These are phyloP conservation scores for Fusarium sambucinum DNA, from an alignment of 2,329 filamentous ascomycete genomes.

Conservation along the genomic window DNA sequence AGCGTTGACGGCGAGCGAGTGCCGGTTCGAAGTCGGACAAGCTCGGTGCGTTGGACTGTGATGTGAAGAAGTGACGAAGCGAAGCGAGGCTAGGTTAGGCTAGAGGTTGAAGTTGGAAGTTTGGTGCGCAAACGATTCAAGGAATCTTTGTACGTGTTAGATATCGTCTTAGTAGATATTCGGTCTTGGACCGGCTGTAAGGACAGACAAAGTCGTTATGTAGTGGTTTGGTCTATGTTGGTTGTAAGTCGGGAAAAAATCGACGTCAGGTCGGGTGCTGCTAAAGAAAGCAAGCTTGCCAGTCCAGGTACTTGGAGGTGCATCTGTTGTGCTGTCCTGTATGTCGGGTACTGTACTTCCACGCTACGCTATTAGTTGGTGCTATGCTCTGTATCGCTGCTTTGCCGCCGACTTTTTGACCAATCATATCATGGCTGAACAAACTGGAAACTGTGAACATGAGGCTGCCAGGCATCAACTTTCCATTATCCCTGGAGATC, in stretches of 20 bases:
- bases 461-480: slow-evolving; percentile 50
- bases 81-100: slow-evolving; percentile 4
- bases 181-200: background rate
- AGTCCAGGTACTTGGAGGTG: slow-evolving; percentile 37
- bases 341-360: slow-evolving; percentile 30
- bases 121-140: slow-evolving; percentile 32
- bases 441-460: slow-evolving; percentile 14
- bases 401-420: slow-evolving; percentile 45
- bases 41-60: slow-evolving; percentile 34
- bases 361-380: slow-evolving; percentile 36
- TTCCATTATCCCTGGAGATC: slow-evolving; percentile 31
- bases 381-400: slow-evolving; percentile 33
- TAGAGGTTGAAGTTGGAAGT: slow-evolving; percentile 18
- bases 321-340: slow-evolving; percentile 36
- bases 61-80: slow-evolving; percentile 32
- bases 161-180: slow-evolving; percentile 10
- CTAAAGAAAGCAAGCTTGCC: slow-evolving; percentile 34
- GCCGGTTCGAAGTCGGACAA: slow-evolving; percentile 40
- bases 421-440: slow-evolving; percentile 49
- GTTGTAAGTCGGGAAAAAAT: slow-evolving; percentile 17
- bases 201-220: slow-evolving; percentile 13
- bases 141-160: slow-evolving; percentile 33
- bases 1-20: slow-evolving; percentile 34
- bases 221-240: slow-evolving; percentile 5
- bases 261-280: slow-evolving; percentile 26